phyloP scores from a whole-genome alignment of 306 rosid genomes.

The Lathyrus oleraceus region DNA sequence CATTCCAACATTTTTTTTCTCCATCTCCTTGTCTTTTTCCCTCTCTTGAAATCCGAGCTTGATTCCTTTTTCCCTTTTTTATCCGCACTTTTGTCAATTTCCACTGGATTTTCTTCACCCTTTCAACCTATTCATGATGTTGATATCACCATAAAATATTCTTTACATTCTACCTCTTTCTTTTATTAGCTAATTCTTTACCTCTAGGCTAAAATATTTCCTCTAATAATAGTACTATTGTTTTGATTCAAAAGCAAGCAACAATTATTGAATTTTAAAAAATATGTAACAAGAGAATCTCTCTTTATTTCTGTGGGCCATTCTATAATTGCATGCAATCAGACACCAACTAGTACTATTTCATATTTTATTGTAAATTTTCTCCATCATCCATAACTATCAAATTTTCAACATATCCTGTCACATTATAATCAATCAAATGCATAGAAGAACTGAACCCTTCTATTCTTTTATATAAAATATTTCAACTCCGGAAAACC shows the following conservation, averaged over 20 bases:
- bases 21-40: slow-evolving; percentile 74
- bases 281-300: slow-evolving; percentile 26
- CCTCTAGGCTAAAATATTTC: slow-evolving; percentile 10
- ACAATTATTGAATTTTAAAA: slow-evolving; percentile 17
- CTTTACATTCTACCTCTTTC: slow-evolving; percentile 30
- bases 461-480: slow-evolving; percentile 52
- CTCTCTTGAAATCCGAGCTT: slow-evolving; percentile 71
- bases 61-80: slow-evolving; percentile 41
- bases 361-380: not conserved
- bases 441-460: slow-evolving; percentile 15
- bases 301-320: slow-evolving; percentile 41
- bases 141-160: slow-evolving; percentile 50
- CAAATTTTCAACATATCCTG: slow-evolving; percentile 29
- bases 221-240: slow-evolving; percentile 19
- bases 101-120: slow-evolving; percentile 47
- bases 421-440: not conserved
- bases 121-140: slow-evolving; percentile 30
- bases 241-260: slow-evolving; percentile 49
- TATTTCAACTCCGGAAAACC: too few relatives aligned
- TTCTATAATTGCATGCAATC: slow-evolving; percentile 29
- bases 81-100: slow-evolving; percentile 33
- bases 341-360: slow-evolving; percentile 15
- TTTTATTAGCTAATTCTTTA: slow-evolving; percentile 31
- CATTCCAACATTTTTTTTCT: slow-evolving; percentile 45
- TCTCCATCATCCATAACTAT: slow-evolving; percentile 20